These are phyloP conservation scores for Eucalyptus melliodora DNA, from an alignment of 345 rosid species.

Conservation along the genomic window DNA sequence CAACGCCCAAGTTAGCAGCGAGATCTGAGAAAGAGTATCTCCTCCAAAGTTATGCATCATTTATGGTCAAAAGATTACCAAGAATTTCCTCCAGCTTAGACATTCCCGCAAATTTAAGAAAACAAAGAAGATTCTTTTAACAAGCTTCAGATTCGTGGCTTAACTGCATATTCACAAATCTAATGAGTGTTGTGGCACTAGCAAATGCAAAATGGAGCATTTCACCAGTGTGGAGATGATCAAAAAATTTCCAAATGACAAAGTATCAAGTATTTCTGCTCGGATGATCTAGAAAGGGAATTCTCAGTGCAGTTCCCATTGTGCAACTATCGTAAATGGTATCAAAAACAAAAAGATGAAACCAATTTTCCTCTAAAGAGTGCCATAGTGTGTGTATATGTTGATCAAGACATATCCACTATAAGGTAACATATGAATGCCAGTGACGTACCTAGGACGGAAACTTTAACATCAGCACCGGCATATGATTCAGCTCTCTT, in stretches of 20 bases:
- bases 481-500: constrained; percentile 21
- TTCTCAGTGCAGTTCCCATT: background rate
- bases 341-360: background rate
- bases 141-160: background rate
- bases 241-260: background rate
- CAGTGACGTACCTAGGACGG: constrained; percentile 7
- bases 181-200: background rate
- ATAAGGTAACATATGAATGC: background rate
- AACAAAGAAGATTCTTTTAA: background rate
- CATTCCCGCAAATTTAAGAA: background rate
- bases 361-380: background rate
- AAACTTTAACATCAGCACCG: constrained; percentile 25
- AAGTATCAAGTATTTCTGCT: background rate
- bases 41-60: background rate
- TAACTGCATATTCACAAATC: background rate
- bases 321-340: background rate
- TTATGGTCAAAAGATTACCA: background rate
- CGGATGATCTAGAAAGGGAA: background rate
- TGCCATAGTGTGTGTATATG: background rate
- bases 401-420: too few species aligned
- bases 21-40: constrained; percentile 1
- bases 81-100: background rate
- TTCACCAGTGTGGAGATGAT: background rate
- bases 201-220: background rate
- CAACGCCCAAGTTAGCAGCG: constrained; percentile 5